Evolutionary conservation across 2,329 filamentous ascomycete species (phyloP), one percentile per base, ranked within the genome.

Genomic region (Basipetospora chlamydospora): DNA sequence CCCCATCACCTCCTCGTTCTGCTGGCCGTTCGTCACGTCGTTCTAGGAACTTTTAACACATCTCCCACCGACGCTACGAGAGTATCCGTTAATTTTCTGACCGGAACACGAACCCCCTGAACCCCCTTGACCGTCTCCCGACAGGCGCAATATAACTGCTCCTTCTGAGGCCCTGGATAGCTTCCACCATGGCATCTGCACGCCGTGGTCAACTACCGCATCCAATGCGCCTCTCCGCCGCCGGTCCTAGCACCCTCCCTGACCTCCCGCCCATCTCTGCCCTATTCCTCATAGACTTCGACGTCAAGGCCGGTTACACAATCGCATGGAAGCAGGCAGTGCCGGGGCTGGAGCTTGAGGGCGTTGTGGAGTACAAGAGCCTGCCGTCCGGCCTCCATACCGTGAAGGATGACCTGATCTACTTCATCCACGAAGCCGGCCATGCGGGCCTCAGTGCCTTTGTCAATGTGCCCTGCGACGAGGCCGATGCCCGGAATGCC

Each of bases 291-390:
- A 88, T 93, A 58, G 76, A 82, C 52, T 94, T 94, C 61, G 86
- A 94, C 58, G 80, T 88, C 60, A 90, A 87, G 57, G 80, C 85
- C 49, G 86, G 86, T 63, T 93, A 79, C 58, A 93, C 85, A 31
- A 80, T 96, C 51, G 74, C 76, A 25, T 96, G 90, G 90, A 85
- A 92, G 56, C 76, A 73, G 45, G 73, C 79, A 10, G 59, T 74
- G 1, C 66, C 75, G 11, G 77, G 73, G 33, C 68, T 88, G 59
- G 67, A 72, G 57, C 70, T 96, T 33, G 83, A 93, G 47, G 85
- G 85, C 38, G 76, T 81, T 17, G 85, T 95, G 49, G 90, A 98
- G 59, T 98, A 86, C 70, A 96, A 95, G 60, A 92, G 85, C 42
- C 69, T 98, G 32, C 90, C 90, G 3, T 96, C 88, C 0, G 90